Conservation (phyloP, 1,284 basidiomycete species). For the Apiotrichum mycotoxinovorans region DNA sequence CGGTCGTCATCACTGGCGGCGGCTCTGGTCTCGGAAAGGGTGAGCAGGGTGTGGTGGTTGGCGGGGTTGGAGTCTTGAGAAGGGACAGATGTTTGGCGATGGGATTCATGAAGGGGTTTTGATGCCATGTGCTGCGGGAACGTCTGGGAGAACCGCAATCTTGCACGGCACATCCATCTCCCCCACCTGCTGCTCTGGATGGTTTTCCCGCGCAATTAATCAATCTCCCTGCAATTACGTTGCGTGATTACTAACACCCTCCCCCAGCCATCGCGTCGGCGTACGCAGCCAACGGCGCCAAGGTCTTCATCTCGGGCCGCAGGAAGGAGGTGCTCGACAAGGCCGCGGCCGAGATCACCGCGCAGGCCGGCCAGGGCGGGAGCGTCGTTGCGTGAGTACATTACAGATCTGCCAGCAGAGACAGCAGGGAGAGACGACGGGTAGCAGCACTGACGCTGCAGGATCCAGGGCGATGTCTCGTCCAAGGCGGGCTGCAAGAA, state of each 20-base stretch:
- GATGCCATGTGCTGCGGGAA: too few species aligned
- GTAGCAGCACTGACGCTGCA: slow-evolving; percentile 8
- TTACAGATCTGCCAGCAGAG: neutral
- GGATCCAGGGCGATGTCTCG: slow-evolving; percentile 46
- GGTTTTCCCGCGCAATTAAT: too few species aligned
- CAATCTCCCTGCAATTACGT: too few species aligned
- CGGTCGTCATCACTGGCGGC: slow-evolving; percentile 36
- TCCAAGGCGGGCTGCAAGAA: slow-evolving; percentile 40
- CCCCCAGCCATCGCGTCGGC: slow-evolving; percentile 43
- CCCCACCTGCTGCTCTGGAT: too few species aligned
- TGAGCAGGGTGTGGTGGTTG: slow-evolving; percentile 6
- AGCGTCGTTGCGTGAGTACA: slow-evolving; percentile 10
- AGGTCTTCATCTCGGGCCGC: slow-evolving; percentile 49
- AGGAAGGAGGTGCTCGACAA: slow-evolving; percentile 42
- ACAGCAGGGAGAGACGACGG: neutral
- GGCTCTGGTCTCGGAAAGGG: slow-evolving; percentile 40
- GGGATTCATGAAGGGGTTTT: too few species aligned
- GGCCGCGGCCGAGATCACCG: slow-evolving; percentile 39
- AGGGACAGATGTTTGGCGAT: too few species aligned
- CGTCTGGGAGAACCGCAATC: too few species aligned
- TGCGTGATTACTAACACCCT: too few species aligned
- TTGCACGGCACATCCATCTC: too few species aligned
- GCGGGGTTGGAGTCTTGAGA: too few species aligned
- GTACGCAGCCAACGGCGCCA: slow-evolving; percentile 47
- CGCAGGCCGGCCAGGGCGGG: slow-evolving; percentile 22